These are phyloP conservation scores for Sugiyamaella japonica DNA, from an alignment of 1,139 yeast genomes.

Conservation along the genomic window DNA sequence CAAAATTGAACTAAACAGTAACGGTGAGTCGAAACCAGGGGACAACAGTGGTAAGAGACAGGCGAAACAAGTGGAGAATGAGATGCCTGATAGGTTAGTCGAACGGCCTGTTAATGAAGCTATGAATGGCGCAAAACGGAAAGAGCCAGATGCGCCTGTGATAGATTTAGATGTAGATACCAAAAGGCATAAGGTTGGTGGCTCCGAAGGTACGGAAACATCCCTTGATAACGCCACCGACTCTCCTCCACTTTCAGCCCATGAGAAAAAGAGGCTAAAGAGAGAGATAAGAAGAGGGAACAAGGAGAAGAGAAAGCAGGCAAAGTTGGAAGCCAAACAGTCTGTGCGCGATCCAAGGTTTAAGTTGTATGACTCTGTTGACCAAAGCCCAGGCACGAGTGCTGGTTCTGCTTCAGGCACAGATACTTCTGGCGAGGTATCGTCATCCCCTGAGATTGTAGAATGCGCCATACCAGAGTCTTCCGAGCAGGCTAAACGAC, in stretches of 20 bases:
- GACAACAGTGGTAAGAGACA: too few species aligned
- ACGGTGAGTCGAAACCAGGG: too few species aligned
- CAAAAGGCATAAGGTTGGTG: neutral
- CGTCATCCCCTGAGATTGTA: too few species aligned
- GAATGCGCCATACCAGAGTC: too few species aligned
- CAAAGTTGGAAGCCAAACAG: neutral
- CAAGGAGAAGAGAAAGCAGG: neutral
- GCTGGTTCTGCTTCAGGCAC: neutral
- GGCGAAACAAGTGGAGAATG: too few species aligned
- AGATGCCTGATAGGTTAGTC: too few species aligned
- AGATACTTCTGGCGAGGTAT: neutral
- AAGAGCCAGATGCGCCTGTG: neutral
- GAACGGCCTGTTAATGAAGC: too few species aligned
- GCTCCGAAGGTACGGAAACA: neutral
- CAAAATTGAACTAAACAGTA: too few species aligned
- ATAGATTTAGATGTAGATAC: neutral
- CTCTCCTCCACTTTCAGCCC: neutral
- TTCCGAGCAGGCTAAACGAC: too few species aligned
- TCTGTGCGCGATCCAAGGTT: slow-evolving; percentile 5
- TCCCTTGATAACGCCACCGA: too few species aligned
- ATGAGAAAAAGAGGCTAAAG: neutral
- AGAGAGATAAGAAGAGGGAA: neutral
- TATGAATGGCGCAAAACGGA: too few species aligned
- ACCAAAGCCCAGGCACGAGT: neutral
- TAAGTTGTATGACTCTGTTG: neutral